Percentiles rank a stretch among this genome's conserved stretches.
Conservation (phyloP, 305 asterid species). For the Fraxinus sp. region DNA sequence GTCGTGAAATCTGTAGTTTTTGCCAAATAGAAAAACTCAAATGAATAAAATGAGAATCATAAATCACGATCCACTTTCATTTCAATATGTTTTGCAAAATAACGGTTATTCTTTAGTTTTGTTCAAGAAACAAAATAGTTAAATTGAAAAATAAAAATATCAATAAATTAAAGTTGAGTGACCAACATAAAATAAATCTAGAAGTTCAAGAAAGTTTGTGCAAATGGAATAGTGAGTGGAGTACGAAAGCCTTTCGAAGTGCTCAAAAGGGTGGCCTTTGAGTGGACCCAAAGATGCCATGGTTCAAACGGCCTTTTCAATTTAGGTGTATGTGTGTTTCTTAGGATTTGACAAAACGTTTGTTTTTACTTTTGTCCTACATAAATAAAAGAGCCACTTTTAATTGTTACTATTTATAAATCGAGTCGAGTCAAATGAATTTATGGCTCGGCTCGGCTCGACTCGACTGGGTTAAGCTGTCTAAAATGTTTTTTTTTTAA, state of each 20-base stretch:
- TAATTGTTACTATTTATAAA: too few relatives aligned
- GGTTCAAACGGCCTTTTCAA: conserved; percentile 26
- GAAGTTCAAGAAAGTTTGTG: background rate
- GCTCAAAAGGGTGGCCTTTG: conserved; percentile 30
- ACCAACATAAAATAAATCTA: background rate
- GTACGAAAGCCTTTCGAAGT: conserved; percentile 37
- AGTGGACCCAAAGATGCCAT: conserved; percentile 27
- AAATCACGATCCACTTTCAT: background rate
- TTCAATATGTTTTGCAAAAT: background rate
- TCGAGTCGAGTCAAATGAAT: too few relatives aligned
- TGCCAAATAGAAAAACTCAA: background rate
- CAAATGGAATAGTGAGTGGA: conserved; percentile 1
- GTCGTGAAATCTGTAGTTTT: background rate
- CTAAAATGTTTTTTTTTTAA: too few relatives aligned
- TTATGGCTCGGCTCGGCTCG: too few relatives aligned
- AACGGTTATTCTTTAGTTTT: too few relatives aligned
- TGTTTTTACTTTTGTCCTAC: background rate
- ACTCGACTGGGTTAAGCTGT: too few relatives aligned
- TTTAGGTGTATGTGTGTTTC: background rate
- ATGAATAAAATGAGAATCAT: background rate
- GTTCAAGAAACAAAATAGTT: background rate
- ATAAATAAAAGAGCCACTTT: too few relatives aligned
- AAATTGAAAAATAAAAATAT: background rate
- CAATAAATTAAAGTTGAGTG: background rate
- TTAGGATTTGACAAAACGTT: background rate